A percentile compares a stretch with the other conserved stretches of the same genome.
These are phyloP conservation scores for Trichophyton equinum DNA, from an alignment of 2,329 filamentous ascomycete genomes.

Conservation along the genomic window DNA sequence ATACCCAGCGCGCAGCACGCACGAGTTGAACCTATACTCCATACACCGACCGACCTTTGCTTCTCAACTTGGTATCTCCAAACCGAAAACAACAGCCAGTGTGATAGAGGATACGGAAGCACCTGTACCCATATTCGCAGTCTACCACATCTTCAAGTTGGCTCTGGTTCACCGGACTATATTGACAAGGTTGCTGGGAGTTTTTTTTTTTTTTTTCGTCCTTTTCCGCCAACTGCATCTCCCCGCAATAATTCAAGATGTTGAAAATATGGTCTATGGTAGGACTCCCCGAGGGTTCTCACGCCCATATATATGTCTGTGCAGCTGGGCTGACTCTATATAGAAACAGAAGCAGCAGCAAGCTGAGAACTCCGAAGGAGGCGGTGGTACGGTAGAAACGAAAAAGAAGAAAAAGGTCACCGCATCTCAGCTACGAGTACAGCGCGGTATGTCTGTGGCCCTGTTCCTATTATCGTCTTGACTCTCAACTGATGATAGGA, in stretches of 20 bases:
- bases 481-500: neutral
- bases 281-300: slow-evolving; percentile 21
- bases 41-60: neutral
- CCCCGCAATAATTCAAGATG: slow-evolving; percentile 47
- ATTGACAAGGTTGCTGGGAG: neutral
- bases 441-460: slow-evolving; percentile 57
- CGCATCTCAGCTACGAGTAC: slow-evolving; percentile 83
- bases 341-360: slow-evolving; percentile 77
- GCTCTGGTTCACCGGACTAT: neutral
- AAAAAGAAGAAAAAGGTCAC: slow-evolving; percentile 98
- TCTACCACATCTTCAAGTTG: too few species aligned
- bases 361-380: slow-evolving; percentile 81
- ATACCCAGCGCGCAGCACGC: neutral
- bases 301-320: neutral
- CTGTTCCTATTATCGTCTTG: neutral
- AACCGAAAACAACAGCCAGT: neutral
- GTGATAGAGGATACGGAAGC: neutral
- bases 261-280: slow-evolving; percentile 99
- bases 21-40: neutral
- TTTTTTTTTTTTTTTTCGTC: neutral
- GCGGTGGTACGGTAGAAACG: slow-evolving; percentile 43
- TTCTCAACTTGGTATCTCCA: neutral
- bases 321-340: slow-evolving; percentile 14
- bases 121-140: neutral
- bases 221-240: neutral